phyloP scores from a whole-genome alignment of 345 rosid genomes.

The Noccaea caerulescens region DNA sequence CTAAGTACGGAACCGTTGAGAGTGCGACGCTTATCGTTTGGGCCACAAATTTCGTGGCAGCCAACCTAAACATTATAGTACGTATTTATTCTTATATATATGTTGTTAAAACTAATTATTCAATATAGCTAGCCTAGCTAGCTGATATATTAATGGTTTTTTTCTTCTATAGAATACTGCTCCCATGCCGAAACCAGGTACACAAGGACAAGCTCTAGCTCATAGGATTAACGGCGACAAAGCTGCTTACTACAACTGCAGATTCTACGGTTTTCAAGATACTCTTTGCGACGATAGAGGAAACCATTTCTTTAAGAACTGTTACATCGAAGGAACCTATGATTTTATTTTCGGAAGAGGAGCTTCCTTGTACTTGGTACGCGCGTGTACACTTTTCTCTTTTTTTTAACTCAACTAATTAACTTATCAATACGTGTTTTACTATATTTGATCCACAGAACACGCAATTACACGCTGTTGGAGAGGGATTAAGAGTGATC shows the following conservation, averaged over 20 bases:
- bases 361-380: constrained; percentile 55
- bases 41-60: constrained; percentile 36
- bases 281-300: constrained; percentile 58
- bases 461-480: constrained; percentile 49
- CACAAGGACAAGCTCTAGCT: constrained; percentile 55
- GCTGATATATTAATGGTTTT: background rate
- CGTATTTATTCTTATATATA: constrained; percentile 2
- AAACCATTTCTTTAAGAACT: constrained; percentile 52
- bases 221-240: constrained; percentile 54
- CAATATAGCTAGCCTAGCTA: background rate
- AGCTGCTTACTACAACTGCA: constrained; percentile 53
- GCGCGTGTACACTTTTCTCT: background rate
- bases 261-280: constrained; percentile 55
- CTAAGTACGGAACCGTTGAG: constrained; percentile 50
- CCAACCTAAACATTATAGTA: constrained; percentile 35
- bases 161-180: constrained; percentile 44
- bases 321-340: constrained; percentile 53
- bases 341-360: constrained; percentile 63
- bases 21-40: constrained; percentile 44
- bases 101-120: background rate
- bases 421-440: background rate
- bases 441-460: constrained; percentile 29
- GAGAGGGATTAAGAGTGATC: constrained; percentile 48
- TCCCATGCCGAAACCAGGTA: constrained; percentile 52
- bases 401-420: background rate